These are phyloP conservation scores for Kurtzmaniella quercitrusa DNA, from an alignment of 1,139 yeast species.

Conservation along the genomic window DNA sequence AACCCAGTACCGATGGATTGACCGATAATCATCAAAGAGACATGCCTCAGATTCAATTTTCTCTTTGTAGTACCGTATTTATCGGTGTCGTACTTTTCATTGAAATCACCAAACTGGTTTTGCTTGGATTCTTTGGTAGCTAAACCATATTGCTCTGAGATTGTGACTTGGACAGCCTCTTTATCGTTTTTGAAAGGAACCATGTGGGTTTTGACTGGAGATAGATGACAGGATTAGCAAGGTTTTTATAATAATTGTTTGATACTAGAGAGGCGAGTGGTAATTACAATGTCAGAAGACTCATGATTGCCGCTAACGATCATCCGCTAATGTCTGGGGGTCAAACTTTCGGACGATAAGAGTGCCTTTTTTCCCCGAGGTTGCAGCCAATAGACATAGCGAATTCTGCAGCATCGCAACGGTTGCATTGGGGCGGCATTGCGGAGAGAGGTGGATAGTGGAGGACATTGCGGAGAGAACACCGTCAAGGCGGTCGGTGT, in stretches of 20 bases:
- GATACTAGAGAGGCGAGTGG: not conserved
- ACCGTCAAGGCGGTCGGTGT: too few species aligned
- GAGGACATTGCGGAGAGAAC: too few species aligned
- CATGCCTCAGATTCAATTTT: conserved; percentile 40
- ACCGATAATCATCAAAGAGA: conserved; percentile 48
- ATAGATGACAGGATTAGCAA: not conserved
- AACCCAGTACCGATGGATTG: conserved; percentile 49
- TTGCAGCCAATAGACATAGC: not conserved
- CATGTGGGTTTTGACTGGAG: not conserved
- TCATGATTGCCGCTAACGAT: too few species aligned
- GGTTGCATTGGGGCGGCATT: not conserved
- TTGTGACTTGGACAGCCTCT: not conserved
- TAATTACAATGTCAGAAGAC: not conserved
- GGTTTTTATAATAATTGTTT: not conserved
- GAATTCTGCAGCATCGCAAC: not conserved
- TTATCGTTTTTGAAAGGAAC: not conserved
- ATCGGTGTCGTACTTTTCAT: conserved; percentile 26
- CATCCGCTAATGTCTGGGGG: not conserved
- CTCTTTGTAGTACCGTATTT: conserved; percentile 35
- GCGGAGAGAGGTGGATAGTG: too few species aligned
- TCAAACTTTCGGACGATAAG: not conserved
- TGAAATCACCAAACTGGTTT: conserved; percentile 27
- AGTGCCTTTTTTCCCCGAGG: not conserved
- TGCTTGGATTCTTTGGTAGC: conserved; percentile 6
- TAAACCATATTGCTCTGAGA: conserved; percentile 7